Conservation (phyloP, 2,329 filamentous ascomycete genomes). For the Hymenoscyphus infarciens region DNA sequence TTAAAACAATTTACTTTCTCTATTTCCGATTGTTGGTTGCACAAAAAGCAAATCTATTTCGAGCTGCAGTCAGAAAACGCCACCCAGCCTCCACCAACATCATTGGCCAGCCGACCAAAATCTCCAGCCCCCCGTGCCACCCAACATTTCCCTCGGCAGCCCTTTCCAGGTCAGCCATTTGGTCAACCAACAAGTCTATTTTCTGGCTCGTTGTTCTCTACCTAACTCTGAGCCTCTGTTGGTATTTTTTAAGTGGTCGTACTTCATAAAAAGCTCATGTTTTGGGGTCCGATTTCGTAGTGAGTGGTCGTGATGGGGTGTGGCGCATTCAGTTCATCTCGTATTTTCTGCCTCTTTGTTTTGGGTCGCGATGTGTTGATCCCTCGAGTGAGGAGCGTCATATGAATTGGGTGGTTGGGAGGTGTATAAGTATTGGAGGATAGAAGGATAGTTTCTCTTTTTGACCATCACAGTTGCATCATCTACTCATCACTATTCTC, state of each 20-base stretch:
- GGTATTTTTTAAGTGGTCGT: neutral
- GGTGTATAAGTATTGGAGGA: slow-evolving; percentile 1
- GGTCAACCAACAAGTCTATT: neutral
- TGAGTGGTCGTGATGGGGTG: neutral
- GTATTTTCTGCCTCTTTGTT: neutral
- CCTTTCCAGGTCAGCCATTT: neutral
- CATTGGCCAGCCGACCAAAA: neutral
- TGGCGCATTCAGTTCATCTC: neutral
- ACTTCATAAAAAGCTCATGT: neutral
- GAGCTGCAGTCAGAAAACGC: neutral
- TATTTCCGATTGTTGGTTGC: neutral
- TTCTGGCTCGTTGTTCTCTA: neutral
- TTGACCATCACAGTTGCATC: neutral
- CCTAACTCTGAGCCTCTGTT: neutral
- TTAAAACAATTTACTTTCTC: neutral
- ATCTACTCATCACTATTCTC: neutral
- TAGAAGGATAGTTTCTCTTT: neutral
- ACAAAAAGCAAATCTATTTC: neutral
- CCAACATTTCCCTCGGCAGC: neutral
- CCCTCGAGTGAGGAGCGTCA: neutral
- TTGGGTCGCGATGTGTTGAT: neutral
- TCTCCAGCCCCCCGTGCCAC: neutral
- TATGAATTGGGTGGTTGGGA: neutral
- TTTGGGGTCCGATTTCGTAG: neutral
- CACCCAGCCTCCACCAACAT: neutral